Evolutionary conservation across 768 basidiomycete species (phyloP), one percentile per base, ranked within the genome.

Genomic region (Ramaria sp.): DNA sequence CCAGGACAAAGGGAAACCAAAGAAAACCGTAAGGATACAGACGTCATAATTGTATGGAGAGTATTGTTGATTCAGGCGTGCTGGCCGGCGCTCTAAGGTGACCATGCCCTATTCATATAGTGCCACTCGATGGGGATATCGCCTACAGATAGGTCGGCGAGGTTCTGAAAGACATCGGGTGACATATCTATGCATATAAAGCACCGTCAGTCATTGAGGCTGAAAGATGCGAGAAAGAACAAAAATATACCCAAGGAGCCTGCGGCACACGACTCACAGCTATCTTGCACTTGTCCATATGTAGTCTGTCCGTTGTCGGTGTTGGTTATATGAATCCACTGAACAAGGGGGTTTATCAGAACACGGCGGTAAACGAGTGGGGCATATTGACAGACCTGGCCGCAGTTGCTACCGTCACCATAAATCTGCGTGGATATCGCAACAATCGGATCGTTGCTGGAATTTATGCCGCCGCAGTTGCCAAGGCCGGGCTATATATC

Each of bases 311-410:
- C 78, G 59, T 77, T 84, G 20, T 66, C 71, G n/a, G 72, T 75
- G 71, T 84, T 83, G 45, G 75, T 77, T 63, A 88, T 78, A 61
- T 73, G 61, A 53, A 87, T 72, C 70, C 73, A 82, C 84, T 87
- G 60, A n/a, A 49, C 53, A 51, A 57, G 45, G 53, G 54, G 12
- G 15, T 41, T 53, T 24, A n/a, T 55, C 43, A 43, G 54, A 41
- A 24, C 46, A 64, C 52, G 65, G 62, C 31, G 48, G 34, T 30
- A 30, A 24, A 50, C 50, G 22, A 39, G 51, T 5, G 34, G n/a
- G 31, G 47, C 1, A 22, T 11, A 47, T 19, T 13, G 22, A 65
- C 77, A 42, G 62, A 83, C 86, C 73, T 82, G 78, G 59, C 73
- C 73, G 67, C 86, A 89, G 69, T 82, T 78, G 11, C 59, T 67